Evolutionary conservation across 176 grass and related monocot genomes (phyloP), one percentile per base, ranked within the genome.

Genomic region (Secale cereale): DNA sequence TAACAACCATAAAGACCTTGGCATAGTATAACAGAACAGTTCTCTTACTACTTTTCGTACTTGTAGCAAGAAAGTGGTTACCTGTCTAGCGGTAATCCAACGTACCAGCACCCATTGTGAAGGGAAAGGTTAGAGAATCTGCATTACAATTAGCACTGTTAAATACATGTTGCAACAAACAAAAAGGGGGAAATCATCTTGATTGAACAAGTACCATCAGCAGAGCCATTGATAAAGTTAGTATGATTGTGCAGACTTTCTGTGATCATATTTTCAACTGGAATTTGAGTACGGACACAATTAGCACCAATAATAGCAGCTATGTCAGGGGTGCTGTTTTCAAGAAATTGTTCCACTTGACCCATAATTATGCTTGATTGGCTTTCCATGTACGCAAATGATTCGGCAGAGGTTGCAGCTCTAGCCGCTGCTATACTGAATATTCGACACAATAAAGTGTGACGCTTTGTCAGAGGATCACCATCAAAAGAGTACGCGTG

Each of bases 111-210:
- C 79, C 82, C 84, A 95, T 78, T 69, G 91, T 90, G 81, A 95
- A 95, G 1, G 91, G 88, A 85, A 95, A 92, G 78, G 91, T 95
- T 77, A 91, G 91, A 65, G 93, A 87, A 68, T 81, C 93, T 92
- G 88, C 65, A 90, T 48, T 85, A 70, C 80, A 90, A 28, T 41
- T 70, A 88, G 76, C 59, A 28, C 37, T 6, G 16, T 91, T n/a
- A 86, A 89, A 29, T 79, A 26, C 16, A n/a, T n/a, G 29, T 67
- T 28, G 28, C 67, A 83, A 35, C 40, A 46, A 81, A 85, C 8
- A 65, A n/a, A 60, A 60, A 54, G 46, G 9, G 43, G 11, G 37
- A 41, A 64, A 69, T 75, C 25, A 70, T 50, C 33, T 63, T 83
- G 59, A 8, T 79, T 88, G 27, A 81, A 63, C 69, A 81, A 78